These are phyloP conservation scores for Pharnaceum exiguum DNA, from an alignment of 148 eudicot species.

Conservation along the genomic window DNA sequence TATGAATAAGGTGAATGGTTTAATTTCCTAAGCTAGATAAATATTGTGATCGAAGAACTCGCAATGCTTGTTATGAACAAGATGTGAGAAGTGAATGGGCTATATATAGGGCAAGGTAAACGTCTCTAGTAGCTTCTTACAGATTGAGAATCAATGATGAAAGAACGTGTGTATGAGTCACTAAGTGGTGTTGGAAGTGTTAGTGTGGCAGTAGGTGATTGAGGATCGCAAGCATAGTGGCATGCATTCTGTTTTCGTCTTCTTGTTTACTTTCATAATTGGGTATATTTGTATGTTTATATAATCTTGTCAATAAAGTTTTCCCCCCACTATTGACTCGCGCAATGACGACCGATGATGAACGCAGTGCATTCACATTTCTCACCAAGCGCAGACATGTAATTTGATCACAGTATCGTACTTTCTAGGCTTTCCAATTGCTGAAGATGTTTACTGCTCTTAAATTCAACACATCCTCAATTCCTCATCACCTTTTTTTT, in stretches of 20 bases:
- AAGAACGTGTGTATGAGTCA: slow-evolving; percentile 17
- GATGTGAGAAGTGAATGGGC: background rate
- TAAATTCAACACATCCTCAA: too few relatives aligned
- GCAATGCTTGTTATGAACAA: background rate
- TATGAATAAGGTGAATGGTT: background rate
- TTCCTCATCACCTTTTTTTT: too few relatives aligned
- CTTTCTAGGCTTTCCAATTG: background rate
- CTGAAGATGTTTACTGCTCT: too few relatives aligned
- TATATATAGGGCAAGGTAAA: slow-evolving; percentile 21
- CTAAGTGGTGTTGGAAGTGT: slow-evolving; percentile 18
- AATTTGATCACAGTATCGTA: too few relatives aligned
- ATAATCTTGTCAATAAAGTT: slow-evolving; percentile 1
- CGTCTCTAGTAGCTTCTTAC: slow-evolving; percentile 24
- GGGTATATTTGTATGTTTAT: background rate
- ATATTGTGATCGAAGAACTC: background rate
- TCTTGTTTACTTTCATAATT: slow-evolving; percentile 1
- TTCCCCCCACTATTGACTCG: slow-evolving; percentile 5
- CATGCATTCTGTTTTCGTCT: slow-evolving; percentile 6
- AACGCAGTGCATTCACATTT: slow-evolving; percentile 16
- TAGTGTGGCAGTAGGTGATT: slow-evolving; percentile 14
- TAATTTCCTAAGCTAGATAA: too few relatives aligned
- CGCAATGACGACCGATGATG: background rate
- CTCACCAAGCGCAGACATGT: background rate
- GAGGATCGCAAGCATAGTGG: slow-evolving; percentile 22
- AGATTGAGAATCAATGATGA: background rate